A percentile compares a stretch with the other conserved stretches of the same genome.
Evolutionary conservation across 1,284 basidiomycete genomes (phyloP).

Genomic region (Apiotrichum gracile): DNA sequence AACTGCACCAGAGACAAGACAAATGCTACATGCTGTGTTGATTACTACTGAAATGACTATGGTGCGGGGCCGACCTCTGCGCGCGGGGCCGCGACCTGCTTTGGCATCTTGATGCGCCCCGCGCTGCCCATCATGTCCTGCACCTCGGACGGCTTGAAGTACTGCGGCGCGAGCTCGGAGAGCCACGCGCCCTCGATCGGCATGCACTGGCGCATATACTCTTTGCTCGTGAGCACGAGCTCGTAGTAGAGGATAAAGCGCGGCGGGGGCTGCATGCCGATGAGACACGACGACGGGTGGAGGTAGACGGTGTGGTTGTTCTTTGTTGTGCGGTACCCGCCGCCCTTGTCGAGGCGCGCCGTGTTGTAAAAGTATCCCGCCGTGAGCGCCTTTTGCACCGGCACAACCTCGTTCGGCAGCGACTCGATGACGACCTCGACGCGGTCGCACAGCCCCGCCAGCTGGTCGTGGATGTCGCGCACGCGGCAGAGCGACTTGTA

Average conservation of each 20-base stretch:
- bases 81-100: slow-evolving; percentile 37
- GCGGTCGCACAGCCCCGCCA: slow-evolving; percentile 89
- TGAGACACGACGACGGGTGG: slow-evolving; percentile 89
- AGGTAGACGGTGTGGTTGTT: slow-evolving; percentile 93
- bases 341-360: slow-evolving; percentile 79
- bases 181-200: slow-evolving; percentile 94
- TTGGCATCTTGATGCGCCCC: slow-evolving; percentile 80
- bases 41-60: background rate
- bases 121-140: slow-evolving; percentile 71
- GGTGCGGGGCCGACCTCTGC: background rate
- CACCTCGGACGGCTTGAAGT: slow-evolving; percentile 81
- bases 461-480: slow-evolving; percentile 89
- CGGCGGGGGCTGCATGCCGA: slow-evolving; percentile 90
- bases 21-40: background rate
- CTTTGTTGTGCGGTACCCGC: slow-evolving; percentile 88
- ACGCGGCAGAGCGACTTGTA: slow-evolving; percentile 92
- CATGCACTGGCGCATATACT: slow-evolving; percentile 79
- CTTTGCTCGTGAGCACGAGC: slow-evolving; percentile 54
- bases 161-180: slow-evolving; percentile 89
- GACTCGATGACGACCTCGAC: slow-evolving; percentile 86
- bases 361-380: slow-evolving; percentile 97
- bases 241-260: slow-evolving; percentile 92
- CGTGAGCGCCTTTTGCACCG: slow-evolving; percentile 90
- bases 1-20: too few relatives aligned
- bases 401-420: slow-evolving; percentile 86